Base-by-base conservation (phyloP, 441 rosid species). In the Erysimum cheiri region DNA sequence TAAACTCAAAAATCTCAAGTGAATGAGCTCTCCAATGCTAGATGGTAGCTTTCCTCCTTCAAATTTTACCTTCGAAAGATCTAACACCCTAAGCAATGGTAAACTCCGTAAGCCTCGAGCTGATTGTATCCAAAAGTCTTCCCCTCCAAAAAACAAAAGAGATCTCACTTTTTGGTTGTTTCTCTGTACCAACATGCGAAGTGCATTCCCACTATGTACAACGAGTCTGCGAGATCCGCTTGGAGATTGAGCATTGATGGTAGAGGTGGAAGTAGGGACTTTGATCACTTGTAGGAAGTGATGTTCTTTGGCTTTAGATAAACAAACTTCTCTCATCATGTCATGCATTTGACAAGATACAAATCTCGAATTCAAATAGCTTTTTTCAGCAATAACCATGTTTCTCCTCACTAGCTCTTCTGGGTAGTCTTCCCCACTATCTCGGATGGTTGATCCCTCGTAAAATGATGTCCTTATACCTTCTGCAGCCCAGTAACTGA, bases 291-390 rank as follows among this genome's bases (percentile, higher is more conserved):
- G 60, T n/a, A 55, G 13, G 7, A 55, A 55, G 13, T 55, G 14
- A 7, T 55, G 40, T 32, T 31, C 60, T 29, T 54, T 31, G 59
- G 39, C 24, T 54, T 54, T 54, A 3, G 40, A 32, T 33, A 29
- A 32, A 54, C 40, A 32, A 3, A 32, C 5, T 55, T 15, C 60
- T 15, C 60, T 32, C 60, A 54, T 32, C 12, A 55, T 32, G 60
- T 32, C 60, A 14, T 55, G 60, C 60, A 66, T 17, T 31, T 22
- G 46, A 31, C 4, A 46, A 17, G 0, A 9, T 1, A 8, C 4
- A 15, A 4, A 0, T 17, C 26, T 46, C 12, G 1, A 46, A 0
- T 0, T 8, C 12, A 1, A 0, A 47, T 19, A 8, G 13, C 9
- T 19, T 9, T 47, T 5, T 6, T 47, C 52, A 8, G 8, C 13